Conservation (phyloP, 345 rosid species). For the Diplotaxis tenuifolia region DNA sequence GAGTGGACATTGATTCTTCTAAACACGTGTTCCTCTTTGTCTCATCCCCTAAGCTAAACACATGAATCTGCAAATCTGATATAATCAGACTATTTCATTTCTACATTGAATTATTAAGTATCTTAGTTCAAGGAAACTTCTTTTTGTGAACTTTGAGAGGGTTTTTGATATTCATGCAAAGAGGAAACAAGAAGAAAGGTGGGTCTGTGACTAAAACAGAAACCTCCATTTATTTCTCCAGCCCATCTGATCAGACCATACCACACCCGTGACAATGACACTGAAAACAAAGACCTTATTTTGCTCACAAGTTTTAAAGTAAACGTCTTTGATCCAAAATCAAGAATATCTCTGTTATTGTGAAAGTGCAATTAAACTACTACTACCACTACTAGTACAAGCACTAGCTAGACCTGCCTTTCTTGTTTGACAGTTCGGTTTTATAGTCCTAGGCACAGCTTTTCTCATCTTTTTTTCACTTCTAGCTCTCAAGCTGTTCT, state of each 20-base stretch:
- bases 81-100: neutral
- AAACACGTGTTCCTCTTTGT: conserved; percentile 50
- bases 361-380: conserved; percentile 20
- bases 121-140: conserved; percentile 29
- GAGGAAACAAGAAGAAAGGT: conserved; percentile 44
- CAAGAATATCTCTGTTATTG: conserved; percentile 28
- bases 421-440: conserved; percentile 13
- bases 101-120: neutral
- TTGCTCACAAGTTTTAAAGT: conserved; percentile 1
- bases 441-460: conserved; percentile 36
- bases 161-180: conserved; percentile 1
- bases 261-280: conserved; percentile 70
- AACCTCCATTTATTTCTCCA: conserved; percentile 43
- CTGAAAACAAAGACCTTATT: neutral
- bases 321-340: conserved; percentile 7
- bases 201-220: conserved; percentile 41
- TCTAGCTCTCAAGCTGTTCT: conserved; percentile 30
- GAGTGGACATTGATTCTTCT: conserved; percentile 53
- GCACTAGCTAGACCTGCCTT: conserved; percentile 8
- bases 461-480: conserved; percentile 30
- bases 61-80: conserved; percentile 47
- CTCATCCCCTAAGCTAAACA: conserved; percentile 38
- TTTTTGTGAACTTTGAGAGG: conserved; percentile 19
- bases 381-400: conserved; percentile 1
- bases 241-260: conserved; percentile 52